Evolutionary conservation across 192 early-diverging fungal species (phyloP).

Genomic region (Paraglomus occultum): DNA sequence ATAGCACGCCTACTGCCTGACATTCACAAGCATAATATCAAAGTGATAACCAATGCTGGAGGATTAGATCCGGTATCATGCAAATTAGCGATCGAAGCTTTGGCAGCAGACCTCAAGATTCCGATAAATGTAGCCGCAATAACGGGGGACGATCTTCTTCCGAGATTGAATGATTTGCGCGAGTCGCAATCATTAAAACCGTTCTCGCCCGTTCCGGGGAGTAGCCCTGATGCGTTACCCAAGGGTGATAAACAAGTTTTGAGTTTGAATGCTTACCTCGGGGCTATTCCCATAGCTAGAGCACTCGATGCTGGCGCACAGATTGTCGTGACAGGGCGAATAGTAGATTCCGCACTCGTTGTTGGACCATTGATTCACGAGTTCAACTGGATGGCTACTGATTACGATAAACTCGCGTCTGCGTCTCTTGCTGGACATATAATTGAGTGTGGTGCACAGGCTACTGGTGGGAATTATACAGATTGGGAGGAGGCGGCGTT

Average conservation of each 20-base stretch:
- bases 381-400: conserved; percentile 51
- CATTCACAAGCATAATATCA: conserved; percentile 53
- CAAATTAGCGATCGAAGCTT: conserved; percentile 59
- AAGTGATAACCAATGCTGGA: conserved; percentile 67
- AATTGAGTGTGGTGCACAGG: conserved; percentile 68
- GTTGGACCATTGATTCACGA: conserved; percentile 63
- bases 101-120: conserved; percentile 38
- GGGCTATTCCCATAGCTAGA: conserved; percentile 52
- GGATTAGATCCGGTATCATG: conserved; percentile 59
- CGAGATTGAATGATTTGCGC: conserved; percentile 32
- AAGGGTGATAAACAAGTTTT: conserved; percentile 47
- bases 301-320: conserved; percentile 55
- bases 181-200: conserved; percentile 34
- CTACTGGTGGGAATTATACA: conserved; percentile 69
- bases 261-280: conserved; percentile 65
- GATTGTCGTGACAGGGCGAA: conserved; percentile 68
- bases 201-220: conserved; percentile 41
- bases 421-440: conserved; percentile 66
- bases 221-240: conserved; percentile 48
- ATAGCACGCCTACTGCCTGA: conserved; percentile 44
- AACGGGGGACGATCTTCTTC: conserved; percentile 58
- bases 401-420: conserved; percentile 58
- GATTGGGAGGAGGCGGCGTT: conserved; percentile 58
- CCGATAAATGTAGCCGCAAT: conserved; percentile 56
- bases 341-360: conserved; percentile 65